Percentiles rank a stretch among this genome's conserved stretches.
phyloP scores from a whole-genome alignment of 2,329 filamentous ascomycete species.

The Fusarium xylarioides region DNA sequence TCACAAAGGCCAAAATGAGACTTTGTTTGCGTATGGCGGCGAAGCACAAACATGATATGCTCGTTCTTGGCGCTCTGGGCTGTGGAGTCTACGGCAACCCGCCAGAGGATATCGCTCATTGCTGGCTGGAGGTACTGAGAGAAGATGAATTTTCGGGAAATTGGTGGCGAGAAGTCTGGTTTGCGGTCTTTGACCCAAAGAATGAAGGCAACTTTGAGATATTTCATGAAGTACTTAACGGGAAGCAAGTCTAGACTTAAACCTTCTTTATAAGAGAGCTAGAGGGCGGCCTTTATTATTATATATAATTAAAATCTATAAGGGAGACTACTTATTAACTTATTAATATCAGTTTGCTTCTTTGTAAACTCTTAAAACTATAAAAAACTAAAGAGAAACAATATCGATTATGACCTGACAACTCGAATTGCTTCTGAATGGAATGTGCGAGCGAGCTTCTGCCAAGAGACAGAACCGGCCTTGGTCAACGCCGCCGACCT shows the following conservation, averaged over 20 bases:
- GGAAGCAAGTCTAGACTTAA: neutral
- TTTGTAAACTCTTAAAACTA: no score
- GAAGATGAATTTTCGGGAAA: neutral
- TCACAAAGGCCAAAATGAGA: neutral
- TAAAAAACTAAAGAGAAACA: no score
- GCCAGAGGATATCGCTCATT: rapidly evolving
- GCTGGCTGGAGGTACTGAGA: neutral
- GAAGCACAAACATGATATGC: neutral
- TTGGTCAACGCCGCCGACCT: no score
- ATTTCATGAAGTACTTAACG: neutral
- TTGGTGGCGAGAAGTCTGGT: neutral
- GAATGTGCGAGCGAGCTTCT: no score
- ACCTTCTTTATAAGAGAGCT: no score
- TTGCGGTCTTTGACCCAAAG: neutral
- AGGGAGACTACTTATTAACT: no score
- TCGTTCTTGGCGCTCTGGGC: neutral
- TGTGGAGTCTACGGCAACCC: neutral
- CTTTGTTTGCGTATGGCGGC: neutral
- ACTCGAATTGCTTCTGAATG: no score
- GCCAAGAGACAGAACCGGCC: no score
- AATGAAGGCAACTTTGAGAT: neutral
- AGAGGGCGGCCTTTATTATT: no score
- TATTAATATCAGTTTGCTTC: no score
- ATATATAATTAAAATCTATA: no score
- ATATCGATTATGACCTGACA: no score